Conservation (phyloP, 2,329 filamentous ascomycete genomes). For the Diaporthe sp. region DNA sequence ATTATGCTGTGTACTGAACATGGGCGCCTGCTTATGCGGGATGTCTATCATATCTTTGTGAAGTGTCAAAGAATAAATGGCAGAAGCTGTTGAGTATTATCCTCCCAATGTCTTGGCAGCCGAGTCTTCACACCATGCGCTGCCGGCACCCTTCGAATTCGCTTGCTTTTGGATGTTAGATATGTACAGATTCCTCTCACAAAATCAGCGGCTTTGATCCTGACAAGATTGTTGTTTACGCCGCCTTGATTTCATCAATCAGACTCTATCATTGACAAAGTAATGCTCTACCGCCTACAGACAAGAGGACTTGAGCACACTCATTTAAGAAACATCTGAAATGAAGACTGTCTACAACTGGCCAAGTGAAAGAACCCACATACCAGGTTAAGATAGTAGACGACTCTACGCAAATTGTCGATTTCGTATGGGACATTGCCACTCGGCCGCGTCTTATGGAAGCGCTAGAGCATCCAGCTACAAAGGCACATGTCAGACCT, state of each 20-base stretch:
- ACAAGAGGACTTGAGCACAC: not conserved
- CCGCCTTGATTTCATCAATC: not conserved
- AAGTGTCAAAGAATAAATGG: not conserved
- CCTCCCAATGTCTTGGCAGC: not conserved
- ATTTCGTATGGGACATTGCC: not conserved
- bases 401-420: not conserved
- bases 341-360: not conserved
- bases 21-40: not conserved
- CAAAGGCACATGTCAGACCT: not conserved
- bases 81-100: not conserved
- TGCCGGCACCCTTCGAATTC: not conserved
- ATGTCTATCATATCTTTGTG: not conserved
- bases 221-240: too few relatives aligned
- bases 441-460: not conserved
- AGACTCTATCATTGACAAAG: not conserved
- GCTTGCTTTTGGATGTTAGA: not conserved
- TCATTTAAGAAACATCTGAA: not conserved
- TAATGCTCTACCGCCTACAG: not conserved
- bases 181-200: not conserved
- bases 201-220: not conserved
- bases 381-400: not conserved
- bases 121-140: not conserved
- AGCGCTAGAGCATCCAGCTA: not conserved
- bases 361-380: not conserved
- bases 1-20: not conserved